phyloP scores from a whole-genome alignment of 805 yeast genomes.

The Jamesozyma jinghongensis region DNA sequence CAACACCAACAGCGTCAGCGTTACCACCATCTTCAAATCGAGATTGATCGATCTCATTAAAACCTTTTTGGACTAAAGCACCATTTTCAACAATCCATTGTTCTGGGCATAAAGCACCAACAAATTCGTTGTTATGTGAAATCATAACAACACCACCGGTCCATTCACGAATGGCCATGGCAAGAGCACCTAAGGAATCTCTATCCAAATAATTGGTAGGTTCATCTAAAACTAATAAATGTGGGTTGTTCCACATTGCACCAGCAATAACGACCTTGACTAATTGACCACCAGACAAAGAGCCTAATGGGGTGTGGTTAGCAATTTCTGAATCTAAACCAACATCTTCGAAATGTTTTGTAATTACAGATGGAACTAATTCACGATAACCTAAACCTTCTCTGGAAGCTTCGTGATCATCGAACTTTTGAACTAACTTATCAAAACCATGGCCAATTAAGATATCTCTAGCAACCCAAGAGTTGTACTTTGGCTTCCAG shows the following conservation, averaged over 20 bases:
- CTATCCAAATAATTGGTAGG: conserved; percentile 98
- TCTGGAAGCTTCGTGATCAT: conserved; percentile 98
- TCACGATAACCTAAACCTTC: conserved; percentile 99
- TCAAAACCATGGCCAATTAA: conserved; percentile 78
- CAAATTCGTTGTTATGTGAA: conserved; percentile 94
- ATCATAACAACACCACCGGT: conserved; percentile 97
- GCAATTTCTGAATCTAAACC: conserved; percentile 98
- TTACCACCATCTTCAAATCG: conserved; percentile 77
- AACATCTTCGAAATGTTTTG: conserved; percentile 95
- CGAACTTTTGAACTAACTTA: conserved; percentile 90
- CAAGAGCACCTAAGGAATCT: conserved; percentile 95
- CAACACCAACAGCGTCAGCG: conserved; percentile 39
- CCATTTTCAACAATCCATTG: conserved; percentile 98
- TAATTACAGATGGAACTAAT: conserved; percentile 78
- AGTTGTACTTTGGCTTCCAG: conserved; percentile 87
- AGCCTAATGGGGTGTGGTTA: conserved; percentile 95
- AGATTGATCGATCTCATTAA: conserved; percentile 59
- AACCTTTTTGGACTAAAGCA: conserved; percentile 74
- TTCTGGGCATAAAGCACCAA: conserved; percentile 95
- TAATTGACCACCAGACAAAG: conserved; percentile 94
- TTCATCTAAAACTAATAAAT: conserved; percentile 89
- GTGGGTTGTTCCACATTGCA: conserved; percentile 99
- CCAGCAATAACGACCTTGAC: conserved; percentile 98
- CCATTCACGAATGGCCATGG: conserved; percentile 97
- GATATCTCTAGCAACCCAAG: conserved; percentile 84